Base-by-base conservation (phyloP, 2,329 filamentous ascomycete genomes). In the Pseudogymnoascus sp. region DNA sequence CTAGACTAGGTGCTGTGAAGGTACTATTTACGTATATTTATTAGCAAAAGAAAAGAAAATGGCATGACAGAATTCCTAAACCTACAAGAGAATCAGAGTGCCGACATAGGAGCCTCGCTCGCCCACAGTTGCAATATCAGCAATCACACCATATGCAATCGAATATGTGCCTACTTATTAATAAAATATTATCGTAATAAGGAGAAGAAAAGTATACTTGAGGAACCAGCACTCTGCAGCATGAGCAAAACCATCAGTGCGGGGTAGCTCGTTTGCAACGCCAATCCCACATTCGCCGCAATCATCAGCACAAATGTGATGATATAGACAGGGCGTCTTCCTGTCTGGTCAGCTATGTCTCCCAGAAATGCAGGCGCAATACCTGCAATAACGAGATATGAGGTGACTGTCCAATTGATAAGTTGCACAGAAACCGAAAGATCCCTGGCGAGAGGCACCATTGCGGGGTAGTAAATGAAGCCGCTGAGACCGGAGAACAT, bases 41-140 rank as follows among this genome's bases (percentile, higher is more conserved):
- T 29, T 29, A 6, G 26, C 26, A 29, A 29, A 29, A 29, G 19
- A 29, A 29, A 6, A 6, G 26, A 7, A 29, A 29, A 29, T 29
- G 26, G 26, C 26, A 29, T 6, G 26, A 6, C 26, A 29, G 26
- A 29, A 29, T 29, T 29, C 26, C 26, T 7, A 29, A 29, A 29
- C 33, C 14, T 14, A 45, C 16, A 45, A 23, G 41, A 12, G 11
- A 10, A 35, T 35, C 33, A 85, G 82, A 64, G 85, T 81, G 59
- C 84, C 88, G 76, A 92, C 87, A 69, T 89, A 92, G 62, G 80
- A 82, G 2, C 90, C 90, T 67, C 90, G 78, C 72, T 93, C 88
- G 0, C 83, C 80, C 49, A 82, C 84, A 0, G 87, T 84, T 0
- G 86, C 81, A 4, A 92, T 80, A 68, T 93, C 90, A 0, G 87